Conservation (phyloP, 805 yeast genomes). For the Jamesozyma lodderae region DNA sequence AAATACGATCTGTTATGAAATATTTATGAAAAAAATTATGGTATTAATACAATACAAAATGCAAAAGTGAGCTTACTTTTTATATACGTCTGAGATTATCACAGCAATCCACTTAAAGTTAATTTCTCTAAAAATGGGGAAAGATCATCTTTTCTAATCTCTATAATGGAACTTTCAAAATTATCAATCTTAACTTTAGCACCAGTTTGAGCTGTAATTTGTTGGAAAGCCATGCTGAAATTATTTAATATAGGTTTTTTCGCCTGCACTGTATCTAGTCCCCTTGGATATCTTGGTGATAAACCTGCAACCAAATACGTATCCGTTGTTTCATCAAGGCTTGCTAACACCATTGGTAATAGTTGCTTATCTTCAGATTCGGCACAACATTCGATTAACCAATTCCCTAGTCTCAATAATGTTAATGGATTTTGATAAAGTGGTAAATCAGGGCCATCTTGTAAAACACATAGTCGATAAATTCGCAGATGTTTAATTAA, state of each 20-base stretch:
- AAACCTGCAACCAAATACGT: constrained; percentile 84
- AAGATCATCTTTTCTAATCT: constrained; percentile 78
- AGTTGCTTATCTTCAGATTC: constrained; percentile 58
- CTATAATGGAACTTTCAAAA: constrained; percentile 89
- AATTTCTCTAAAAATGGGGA: constrained; percentile 78
- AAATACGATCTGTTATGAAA: too few relatives aligned
- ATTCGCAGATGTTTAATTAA: constrained; percentile 69
- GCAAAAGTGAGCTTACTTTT: too few relatives aligned
- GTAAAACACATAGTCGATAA: constrained; percentile 78
- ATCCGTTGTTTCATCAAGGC: constrained; percentile 61
- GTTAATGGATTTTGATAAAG: constrained; percentile 82
- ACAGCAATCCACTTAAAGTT: constrained; percentile 62
- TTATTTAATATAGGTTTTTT: constrained; percentile 55
- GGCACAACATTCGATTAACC: constrained; percentile 85
- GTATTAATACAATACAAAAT: neutral
- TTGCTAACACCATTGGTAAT: constrained; percentile 78
- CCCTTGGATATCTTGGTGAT: constrained; percentile 69
- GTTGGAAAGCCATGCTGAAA: constrained; percentile 86
- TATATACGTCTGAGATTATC: neutral
- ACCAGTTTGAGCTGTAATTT: constrained; percentile 72
- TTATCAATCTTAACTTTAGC: constrained; percentile 89
- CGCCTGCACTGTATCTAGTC: constrained; percentile 27
- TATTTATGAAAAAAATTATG: too few relatives aligned
- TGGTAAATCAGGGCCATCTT: constrained; percentile 76
- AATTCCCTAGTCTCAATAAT: constrained; percentile 71